Evolutionary conservation across 2,329 filamentous ascomycete species (phyloP).

Genomic region (Emmonsiellopsis sp.): DNA sequence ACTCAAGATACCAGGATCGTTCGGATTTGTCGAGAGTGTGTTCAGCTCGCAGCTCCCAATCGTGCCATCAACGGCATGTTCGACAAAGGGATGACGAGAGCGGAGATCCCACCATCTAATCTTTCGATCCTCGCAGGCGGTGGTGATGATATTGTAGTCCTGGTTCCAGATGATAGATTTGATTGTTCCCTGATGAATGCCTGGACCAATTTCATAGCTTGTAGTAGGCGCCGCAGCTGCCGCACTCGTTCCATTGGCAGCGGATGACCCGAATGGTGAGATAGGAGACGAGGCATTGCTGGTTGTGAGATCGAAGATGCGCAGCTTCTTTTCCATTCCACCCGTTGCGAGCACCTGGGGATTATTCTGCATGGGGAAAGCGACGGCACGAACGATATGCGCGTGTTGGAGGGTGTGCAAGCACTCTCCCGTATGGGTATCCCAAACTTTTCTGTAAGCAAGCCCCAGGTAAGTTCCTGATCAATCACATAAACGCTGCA

Average conservation of each 20-base stretch:
- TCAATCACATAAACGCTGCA: background rate
- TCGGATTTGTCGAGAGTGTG: slow-evolving; percentile 50
- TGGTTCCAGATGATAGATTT: slow-evolving; percentile 94
- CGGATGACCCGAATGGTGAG: slow-evolving; percentile 26
- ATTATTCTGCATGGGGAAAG: slow-evolving; percentile 72
- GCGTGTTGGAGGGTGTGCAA: slow-evolving; percentile 81
- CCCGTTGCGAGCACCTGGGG: slow-evolving; percentile 82
- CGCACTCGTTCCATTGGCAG: slow-evolving; percentile 21
- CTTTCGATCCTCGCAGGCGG: slow-evolving; percentile 81
- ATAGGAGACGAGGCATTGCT: slow-evolving; percentile 32
- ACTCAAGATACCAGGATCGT: slow-evolving; percentile 64
- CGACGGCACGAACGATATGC: slow-evolving; percentile 89
- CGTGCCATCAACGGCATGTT: slow-evolving; percentile 69
- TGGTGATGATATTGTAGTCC: slow-evolving; percentile 80
- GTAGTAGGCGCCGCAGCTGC: slow-evolving; percentile 49
- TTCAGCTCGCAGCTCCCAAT: slow-evolving; percentile 92
- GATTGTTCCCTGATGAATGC: slow-evolving; percentile 77
- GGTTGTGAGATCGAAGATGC: slow-evolving; percentile 73
- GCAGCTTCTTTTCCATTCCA: slow-evolving; percentile 91
- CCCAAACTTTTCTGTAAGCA: slow-evolving; percentile 77
- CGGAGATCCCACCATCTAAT: slow-evolving; percentile 92
- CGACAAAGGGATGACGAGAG: slow-evolving; percentile 62
- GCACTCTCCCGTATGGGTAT: slow-evolving; percentile 87
- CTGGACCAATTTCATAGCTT: slow-evolving; percentile 79
- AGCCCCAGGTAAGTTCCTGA: slow-evolving; percentile 4